phyloP scores from a whole-genome alignment of 1,284 basidiomycete species.

The Fistulina hepatica region DNA sequence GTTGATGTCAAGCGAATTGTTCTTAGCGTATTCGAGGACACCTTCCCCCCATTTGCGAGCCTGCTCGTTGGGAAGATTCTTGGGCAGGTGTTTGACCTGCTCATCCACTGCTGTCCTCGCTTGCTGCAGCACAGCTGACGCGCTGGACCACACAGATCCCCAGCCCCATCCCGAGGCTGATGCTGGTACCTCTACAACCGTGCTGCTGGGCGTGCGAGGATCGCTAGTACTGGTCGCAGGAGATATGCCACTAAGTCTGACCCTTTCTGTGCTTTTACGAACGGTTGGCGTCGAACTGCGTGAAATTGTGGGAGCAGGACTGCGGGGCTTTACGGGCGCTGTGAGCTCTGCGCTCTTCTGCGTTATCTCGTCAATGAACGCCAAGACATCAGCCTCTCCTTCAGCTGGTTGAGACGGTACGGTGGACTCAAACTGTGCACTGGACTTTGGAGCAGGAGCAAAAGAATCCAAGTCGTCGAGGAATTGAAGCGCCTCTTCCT shows the following conservation, averaged over 20 bases:
- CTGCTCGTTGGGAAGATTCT: conserved; percentile 73
- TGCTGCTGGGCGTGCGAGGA: conserved; percentile 8
- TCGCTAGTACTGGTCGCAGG: no score
- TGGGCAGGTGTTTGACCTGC: conserved; percentile 73
- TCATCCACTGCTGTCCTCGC: conserved; percentile 85
- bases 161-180: conserved; percentile 12
- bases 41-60: conserved; percentile 69
- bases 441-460: conserved; percentile 23
- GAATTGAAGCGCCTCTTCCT: conserved; percentile 81
- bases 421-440: conserved; percentile 20
- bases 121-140: conserved; percentile 79
- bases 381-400: conserved; percentile 74
- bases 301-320: conserved; percentile 46
- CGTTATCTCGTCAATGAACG: conserved; percentile 90
- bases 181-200: no score
- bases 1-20: conserved; percentile 58
- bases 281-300: conserved; percentile 62
- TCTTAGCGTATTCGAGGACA: conserved; percentile 57
- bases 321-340: conserved; percentile 14
- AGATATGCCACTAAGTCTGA: conserved; percentile 39
- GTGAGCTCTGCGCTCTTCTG: conserved; percentile 71
- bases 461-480: conserved; percentile 85
- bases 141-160: conserved; percentile 65
- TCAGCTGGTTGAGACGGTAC: conserved; percentile 18
- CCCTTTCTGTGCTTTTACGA: conserved; percentile 68